Evolutionary conservation across 75 land plant species (phyloP), one percentile per base, ranked within the genome.

Genomic region (Isoetes taiwanensis): DNA sequence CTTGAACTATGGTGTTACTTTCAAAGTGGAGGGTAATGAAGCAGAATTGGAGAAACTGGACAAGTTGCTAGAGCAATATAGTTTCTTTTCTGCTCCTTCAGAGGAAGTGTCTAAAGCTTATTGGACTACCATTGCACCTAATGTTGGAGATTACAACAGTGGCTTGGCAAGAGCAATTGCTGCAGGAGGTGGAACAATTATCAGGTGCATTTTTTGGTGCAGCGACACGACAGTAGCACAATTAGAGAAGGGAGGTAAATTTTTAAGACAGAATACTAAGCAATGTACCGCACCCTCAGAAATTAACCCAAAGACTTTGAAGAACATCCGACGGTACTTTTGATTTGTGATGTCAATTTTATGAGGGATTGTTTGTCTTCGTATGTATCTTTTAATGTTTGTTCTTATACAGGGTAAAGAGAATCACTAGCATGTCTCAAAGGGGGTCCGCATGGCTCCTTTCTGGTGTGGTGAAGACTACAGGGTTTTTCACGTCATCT

Each of bases 121-220:
- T 52, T 84, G 96, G 96, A 77, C 90, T 24, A 77, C 90, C 0
- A 26, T 89, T 61, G 96, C 96, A 3, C 96, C 96, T 4, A 89
- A 89, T 64, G 96, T 89, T 21, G 96, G 85, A 67, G 96, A 89
- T 23, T 89, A 89, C 46, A 80, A 78, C 28, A 53, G 77, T 4
- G 26, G 28, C 32, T 61, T 65, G 0, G 86, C 96, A 0, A 65
- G 65, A 73, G 39, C 41, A 23, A 89, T 89, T 39, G 90, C 96
- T 0, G 52, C 66, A 0, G 96, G 90, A 0, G 61, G 90, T 0
- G 96, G 90, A 41, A 79, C 81, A 38, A 32, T 90, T 17, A 71
- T 90, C 1, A 77, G 32, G 28, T 85, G 96, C 17, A 82, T 90
- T 33, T 60, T 90, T 38, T 90, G 90, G 86, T 82, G 82, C 19